phyloP scores from a whole-genome alignment of 345 rosid species.

The Salix exigua region DNA sequence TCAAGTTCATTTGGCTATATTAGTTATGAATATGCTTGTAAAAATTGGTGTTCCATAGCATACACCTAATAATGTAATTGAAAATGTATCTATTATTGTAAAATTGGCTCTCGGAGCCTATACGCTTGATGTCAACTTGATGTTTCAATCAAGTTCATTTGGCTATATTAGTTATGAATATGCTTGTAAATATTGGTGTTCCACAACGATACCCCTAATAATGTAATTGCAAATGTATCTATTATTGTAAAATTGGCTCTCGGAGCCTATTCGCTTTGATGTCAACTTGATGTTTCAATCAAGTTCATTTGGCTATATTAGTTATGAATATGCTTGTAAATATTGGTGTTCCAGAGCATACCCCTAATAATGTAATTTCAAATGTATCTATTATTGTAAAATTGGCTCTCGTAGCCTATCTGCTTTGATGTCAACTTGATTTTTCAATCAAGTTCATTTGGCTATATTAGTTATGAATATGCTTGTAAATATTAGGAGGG shows the following conservation, averaged over 20 bases:
- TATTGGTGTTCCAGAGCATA: not conserved
- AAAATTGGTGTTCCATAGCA: not conserved
- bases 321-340: too few relatives aligned
- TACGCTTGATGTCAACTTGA: too few relatives aligned
- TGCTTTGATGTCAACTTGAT: not conserved
- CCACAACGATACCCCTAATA: not conserved
- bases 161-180: too few relatives aligned
- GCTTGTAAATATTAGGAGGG: too few relatives aligned
- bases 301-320: too few relatives aligned
- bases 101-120: not conserved
- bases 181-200: too few relatives aligned
- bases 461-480: too few relatives aligned
- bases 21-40: too few relatives aligned
- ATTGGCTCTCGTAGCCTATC: not conserved
- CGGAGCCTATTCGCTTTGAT: not conserved
- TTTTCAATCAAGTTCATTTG: too few relatives aligned
- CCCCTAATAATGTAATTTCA: not conserved
- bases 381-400: not conserved
- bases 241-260: not conserved
- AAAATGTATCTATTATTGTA: not conserved
- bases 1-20: too few relatives aligned
- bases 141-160: too few relatives aligned
- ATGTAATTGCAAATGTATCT: not conserved
- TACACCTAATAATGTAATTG: not conserved
- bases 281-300: too few relatives aligned